These are phyloP conservation scores for Sporothrix luriei DNA, from an alignment of 2,329 filamentous ascomycete genomes.

Conservation along the genomic window DNA sequence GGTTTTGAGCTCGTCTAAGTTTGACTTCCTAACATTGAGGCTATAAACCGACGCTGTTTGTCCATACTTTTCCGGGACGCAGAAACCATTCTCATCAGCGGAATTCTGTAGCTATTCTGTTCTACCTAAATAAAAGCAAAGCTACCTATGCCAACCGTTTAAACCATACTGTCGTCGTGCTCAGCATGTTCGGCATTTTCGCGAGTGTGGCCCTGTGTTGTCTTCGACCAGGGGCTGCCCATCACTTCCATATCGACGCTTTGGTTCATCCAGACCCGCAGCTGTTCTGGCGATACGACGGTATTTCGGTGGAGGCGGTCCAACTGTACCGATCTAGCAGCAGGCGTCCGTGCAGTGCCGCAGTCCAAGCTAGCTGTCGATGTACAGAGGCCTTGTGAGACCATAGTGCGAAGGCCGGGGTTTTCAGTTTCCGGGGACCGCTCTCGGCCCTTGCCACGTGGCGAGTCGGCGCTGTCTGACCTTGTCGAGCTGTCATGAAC, in stretches of 20 bases:
- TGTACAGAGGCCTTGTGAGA: not conserved
- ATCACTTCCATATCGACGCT: conserved; percentile 1
- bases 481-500: conserved; percentile 25
- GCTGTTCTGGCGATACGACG: conserved; percentile 33
- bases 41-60: not conserved
- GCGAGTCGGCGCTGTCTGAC: conserved; percentile 29
- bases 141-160: not conserved
- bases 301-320: conserved; percentile 31
- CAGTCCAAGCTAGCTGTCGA: not conserved
- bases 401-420: not conserved
- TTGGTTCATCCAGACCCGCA: conserved; percentile 31
- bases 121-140: not conserved
- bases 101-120: not conserved
- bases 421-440: too few species aligned
- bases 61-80: not conserved
- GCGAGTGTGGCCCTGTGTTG: not conserved
- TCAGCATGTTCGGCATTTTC: conserved; percentile 7
- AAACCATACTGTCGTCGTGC: conserved; percentile 8
- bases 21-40: conserved; percentile 1
- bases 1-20: not conserved
- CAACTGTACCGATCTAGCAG: conserved; percentile 14
- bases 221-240: conserved; percentile 5
- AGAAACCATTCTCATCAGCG: not conserved
- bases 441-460: conserved; percentile 2
- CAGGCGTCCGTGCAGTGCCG: not conserved